Percentiles rank a stretch among this genome's conserved stretches.
Conservation (phyloP, 1,139 yeast species). For the Suhomyces coccinellae region DNA sequence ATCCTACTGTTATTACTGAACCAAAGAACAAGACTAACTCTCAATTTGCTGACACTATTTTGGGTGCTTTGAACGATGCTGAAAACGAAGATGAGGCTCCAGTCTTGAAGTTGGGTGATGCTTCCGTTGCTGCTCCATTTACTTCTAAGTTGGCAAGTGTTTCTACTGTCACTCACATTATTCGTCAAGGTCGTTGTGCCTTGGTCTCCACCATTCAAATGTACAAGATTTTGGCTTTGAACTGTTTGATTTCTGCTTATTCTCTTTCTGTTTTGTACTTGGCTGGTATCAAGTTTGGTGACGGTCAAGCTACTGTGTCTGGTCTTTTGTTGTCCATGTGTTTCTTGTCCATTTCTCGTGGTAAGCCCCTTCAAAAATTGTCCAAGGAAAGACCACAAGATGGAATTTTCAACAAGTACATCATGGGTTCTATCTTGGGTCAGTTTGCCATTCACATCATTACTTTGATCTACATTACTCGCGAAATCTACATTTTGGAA, state of each 20-base stretch:
- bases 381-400: conserved; percentile 97
- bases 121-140: conserved; percentile 99
- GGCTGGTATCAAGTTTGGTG: conserved; percentile 98
- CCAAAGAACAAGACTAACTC: conserved; percentile 44
- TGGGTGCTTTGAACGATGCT: conserved; percentile 67
- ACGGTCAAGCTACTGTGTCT: conserved; percentile 92
- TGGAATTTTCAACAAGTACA: conserved; percentile 90
- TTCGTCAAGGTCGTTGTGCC: conserved; percentile 99
- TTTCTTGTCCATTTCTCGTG: conserved; percentile 92
- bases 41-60: conserved; percentile 67
- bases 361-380: conserved; percentile 84
- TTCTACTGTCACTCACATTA: conserved; percentile 86
- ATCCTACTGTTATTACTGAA: conserved; percentile 28
- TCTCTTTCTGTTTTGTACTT: conserved; percentile 89
- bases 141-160: conserved; percentile 94
- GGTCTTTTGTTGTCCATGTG: conserved; percentile 91
- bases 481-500: conserved; percentile 80
- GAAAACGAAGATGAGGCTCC: conserved; percentile 88
- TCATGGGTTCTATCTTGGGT: conserved; percentile 95
- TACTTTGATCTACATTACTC: conserved; percentile 78
- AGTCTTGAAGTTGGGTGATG: conserved; percentile 92
- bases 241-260: conserved; percentile 95
- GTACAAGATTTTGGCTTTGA: conserved; percentile 96
- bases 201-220: conserved; percentile 96
- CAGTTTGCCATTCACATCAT: conserved; percentile 92